These are phyloP conservation scores for Gossypium lobatum DNA, from an alignment of 441 rosid genomes.

Conservation along the genomic window DNA sequence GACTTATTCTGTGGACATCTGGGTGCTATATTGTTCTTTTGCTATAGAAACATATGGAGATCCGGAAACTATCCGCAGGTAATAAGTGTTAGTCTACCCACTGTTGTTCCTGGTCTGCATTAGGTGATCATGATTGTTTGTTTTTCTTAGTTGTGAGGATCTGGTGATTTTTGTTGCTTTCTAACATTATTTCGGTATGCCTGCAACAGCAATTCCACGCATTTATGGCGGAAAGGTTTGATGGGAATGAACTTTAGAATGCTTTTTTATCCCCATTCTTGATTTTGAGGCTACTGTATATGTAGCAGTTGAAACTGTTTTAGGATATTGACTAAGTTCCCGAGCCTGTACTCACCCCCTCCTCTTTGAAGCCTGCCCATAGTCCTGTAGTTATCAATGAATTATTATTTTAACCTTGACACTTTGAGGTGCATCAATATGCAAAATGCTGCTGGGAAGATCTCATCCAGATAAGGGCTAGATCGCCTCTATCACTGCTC, in stretches of 20 bases:
- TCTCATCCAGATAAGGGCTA: slow-evolving; percentile 74
- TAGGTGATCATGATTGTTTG: slow-evolving; percentile 23
- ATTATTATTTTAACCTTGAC: slow-evolving; percentile 49
- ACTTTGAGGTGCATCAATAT: slow-evolving; percentile 62
- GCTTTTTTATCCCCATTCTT: slow-evolving; percentile 29
- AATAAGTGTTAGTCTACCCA: slow-evolving; percentile 24
- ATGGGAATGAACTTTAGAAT: slow-evolving; percentile 49
- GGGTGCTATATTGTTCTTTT: slow-evolving; percentile 86
- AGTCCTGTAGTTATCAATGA: slow-evolving; percentile 36
- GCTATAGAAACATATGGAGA: slow-evolving; percentile 83
- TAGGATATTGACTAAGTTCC: slow-evolving; percentile 26
- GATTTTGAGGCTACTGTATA: slow-evolving; percentile 27
- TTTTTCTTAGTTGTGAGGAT: slow-evolving; percentile 28
- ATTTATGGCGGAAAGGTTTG: slow-evolving; percentile 57
- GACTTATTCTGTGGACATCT: slow-evolving; percentile 91
- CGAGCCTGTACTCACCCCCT: slow-evolving; percentile 16
- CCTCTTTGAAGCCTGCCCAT: slow-evolving; percentile 30
- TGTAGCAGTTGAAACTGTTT: slow-evolving; percentile 32
- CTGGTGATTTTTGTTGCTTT: slow-evolving; percentile 36
- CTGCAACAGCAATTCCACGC: slow-evolving; percentile 64
- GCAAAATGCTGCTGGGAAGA: slow-evolving; percentile 96
- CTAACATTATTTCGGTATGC: slow-evolving; percentile 64
- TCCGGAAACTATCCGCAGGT: slow-evolving; percentile 93
- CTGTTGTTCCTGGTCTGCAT: slow-evolving; percentile 21
- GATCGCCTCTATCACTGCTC: slow-evolving; percentile 81